These are phyloP conservation scores for Zoysia japonica DNA, from an alignment of 176 grass and related monocot genomes.

Conservation along the genomic window DNA sequence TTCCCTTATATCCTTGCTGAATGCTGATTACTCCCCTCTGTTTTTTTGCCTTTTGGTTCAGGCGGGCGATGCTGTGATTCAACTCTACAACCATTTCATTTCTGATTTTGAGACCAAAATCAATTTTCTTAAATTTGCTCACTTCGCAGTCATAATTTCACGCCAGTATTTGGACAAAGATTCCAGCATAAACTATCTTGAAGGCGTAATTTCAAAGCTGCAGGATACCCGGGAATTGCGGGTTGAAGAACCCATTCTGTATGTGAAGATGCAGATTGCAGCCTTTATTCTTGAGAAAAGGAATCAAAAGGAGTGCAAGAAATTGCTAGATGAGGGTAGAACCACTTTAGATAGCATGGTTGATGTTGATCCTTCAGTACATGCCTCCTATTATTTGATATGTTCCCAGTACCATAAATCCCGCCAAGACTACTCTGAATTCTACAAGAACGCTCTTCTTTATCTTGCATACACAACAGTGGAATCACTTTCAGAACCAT, in stretches of 20 bases:
- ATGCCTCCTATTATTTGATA: constrained; percentile 78
- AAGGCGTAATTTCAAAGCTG: constrained; percentile 73
- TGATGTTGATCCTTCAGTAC: constrained; percentile 75
- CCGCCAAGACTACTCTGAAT: constrained; percentile 66
- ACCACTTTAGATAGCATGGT: constrained; percentile 69
- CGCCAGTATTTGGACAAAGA: constrained; percentile 76
- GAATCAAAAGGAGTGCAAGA: constrained; percentile 74
- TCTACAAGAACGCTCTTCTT: constrained; percentile 78
- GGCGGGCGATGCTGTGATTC: constrained; percentile 85
- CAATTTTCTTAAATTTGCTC: constrained; percentile 79
- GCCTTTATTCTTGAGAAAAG: constrained; percentile 68
- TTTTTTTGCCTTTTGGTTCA: constrained; percentile 37
- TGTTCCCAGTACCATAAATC: constrained; percentile 79
- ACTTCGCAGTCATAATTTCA: constrained; percentile 77
- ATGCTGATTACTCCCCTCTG: background rate
- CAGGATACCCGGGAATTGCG: constrained; percentile 51
- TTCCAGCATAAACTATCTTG: constrained; percentile 73
- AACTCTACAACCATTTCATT: constrained; percentile 86
- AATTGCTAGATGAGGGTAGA: constrained; percentile 69
- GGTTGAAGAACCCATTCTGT: constrained; percentile 72
- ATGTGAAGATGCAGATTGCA: constrained; percentile 91
- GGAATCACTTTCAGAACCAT: constrained; percentile 79
- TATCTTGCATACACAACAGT: constrained; percentile 91
- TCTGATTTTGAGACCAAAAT: constrained; percentile 91
- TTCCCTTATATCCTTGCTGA: background rate